phyloP scores from a whole-genome alignment of 306 rosid genomes.

The Arachis hypogaea region DNA sequence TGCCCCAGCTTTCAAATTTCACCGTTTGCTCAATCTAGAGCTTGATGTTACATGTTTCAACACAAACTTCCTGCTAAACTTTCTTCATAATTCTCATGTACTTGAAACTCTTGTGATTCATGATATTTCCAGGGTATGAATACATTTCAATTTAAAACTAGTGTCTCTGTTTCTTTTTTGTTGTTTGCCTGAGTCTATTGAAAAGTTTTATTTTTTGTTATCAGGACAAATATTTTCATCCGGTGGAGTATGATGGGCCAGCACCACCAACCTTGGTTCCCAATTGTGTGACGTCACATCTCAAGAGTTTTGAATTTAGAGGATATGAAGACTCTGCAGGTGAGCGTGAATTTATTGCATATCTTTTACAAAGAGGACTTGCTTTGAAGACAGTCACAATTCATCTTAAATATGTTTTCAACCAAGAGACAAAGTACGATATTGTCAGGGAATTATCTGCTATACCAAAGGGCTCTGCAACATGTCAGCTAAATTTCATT shows the following conservation, averaged over 20 bases:
- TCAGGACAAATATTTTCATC: too few relatives aligned
- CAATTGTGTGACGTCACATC: not conserved
- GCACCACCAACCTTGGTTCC: not conserved
- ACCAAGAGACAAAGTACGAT: not conserved
- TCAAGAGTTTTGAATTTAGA: not conserved
- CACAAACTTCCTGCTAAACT: not conserved
- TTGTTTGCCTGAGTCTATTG: not conserved
- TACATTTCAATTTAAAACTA: not conserved
- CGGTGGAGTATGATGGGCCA: too few relatives aligned
- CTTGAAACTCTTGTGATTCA: not conserved
- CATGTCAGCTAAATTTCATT: not conserved
- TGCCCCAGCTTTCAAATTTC: not conserved
- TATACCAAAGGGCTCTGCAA: not conserved
- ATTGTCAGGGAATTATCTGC: not conserved
- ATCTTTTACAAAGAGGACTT: not conserved
- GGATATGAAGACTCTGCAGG: not conserved
- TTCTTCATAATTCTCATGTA: not conserved
- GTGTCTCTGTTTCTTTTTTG: not conserved
- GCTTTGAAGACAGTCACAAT: not conserved
- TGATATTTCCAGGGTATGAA: not conserved
- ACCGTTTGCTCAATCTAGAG: not conserved
- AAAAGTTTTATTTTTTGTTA: too few relatives aligned
- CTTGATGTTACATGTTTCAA: not conserved
- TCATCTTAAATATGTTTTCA: too few relatives aligned
- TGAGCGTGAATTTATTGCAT: not conserved